Conservation (phyloP, 2,329 filamentous ascomycete genomes). For the Penicillium digitatum region DNA sequence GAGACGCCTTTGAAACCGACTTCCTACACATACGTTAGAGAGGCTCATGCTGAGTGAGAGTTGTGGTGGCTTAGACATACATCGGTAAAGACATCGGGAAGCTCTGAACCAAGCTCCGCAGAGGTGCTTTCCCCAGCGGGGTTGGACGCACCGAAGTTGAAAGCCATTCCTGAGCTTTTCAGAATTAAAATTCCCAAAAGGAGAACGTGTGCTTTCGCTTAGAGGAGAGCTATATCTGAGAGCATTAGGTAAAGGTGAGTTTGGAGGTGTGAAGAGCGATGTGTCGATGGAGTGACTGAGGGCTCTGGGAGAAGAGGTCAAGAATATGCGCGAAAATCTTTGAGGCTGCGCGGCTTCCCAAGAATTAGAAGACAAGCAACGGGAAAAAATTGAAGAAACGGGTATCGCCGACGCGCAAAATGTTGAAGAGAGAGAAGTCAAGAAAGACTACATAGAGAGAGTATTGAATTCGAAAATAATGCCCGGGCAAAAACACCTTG, state of each 20-base stretch:
- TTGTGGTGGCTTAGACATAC: conserved; percentile 43
- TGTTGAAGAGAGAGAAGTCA: conserved; percentile 3
- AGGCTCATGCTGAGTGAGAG: background rate
- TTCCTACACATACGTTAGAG: conserved; percentile 45
- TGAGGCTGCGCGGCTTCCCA: conserved; percentile 28
- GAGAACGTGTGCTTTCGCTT: conserved; percentile 36
- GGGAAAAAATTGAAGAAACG: conserved; percentile 7
- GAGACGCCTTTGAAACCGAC: conserved; percentile 78
- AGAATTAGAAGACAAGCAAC: conserved; percentile 20
- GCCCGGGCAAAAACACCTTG: conserved; percentile 24
- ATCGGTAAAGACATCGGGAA: conserved; percentile 78
- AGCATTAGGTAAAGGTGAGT: conserved; percentile 40
- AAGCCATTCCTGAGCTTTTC: conserved; percentile 54
- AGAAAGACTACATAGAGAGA: conserved; percentile 19
- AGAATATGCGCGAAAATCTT: conserved; percentile 46
- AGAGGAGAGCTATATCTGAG: conserved; percentile 30
- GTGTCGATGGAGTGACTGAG: conserved; percentile 41
- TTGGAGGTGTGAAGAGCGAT: conserved; percentile 40
- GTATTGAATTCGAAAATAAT: conserved; percentile 19
- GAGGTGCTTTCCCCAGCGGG: conserved; percentile 40
- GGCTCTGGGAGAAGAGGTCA: conserved; percentile 43
- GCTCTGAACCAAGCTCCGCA: conserved; percentile 58
- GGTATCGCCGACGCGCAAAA: conserved; percentile 10
- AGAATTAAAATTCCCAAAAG: conserved; percentile 34
- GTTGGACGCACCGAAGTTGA: conserved; percentile 54